Conservation (phyloP, 352 stramenopile species). For the Phytopythium sindhum region DNA sequence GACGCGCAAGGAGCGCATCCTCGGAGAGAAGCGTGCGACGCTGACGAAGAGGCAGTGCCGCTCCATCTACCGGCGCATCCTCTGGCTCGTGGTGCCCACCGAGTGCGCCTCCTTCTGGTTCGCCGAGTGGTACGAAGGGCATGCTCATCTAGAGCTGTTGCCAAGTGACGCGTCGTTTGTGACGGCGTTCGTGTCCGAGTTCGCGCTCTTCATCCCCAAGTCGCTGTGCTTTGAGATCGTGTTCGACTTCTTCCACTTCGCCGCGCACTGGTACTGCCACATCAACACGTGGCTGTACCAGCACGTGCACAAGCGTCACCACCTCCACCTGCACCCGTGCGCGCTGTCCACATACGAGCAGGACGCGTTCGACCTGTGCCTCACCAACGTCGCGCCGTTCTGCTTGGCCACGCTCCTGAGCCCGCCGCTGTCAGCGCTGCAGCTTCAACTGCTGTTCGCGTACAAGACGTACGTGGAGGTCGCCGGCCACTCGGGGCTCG, state of each 20-base stretch:
- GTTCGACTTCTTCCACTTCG: constrained; percentile 88
- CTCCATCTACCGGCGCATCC: constrained; percentile 55
- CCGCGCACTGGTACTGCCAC: constrained; percentile 71
- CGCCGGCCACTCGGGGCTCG: constrained; percentile 74
- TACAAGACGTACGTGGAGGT: constrained; percentile 91
- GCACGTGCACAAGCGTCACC: constrained; percentile 82
- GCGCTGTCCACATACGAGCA: constrained; percentile 85
- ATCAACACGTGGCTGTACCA: constrained; percentile 65
- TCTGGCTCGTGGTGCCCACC: constrained; percentile 63
- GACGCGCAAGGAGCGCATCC: constrained; percentile 66
- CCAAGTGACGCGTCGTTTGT: not conserved
- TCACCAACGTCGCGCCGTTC: constrained; percentile 81
- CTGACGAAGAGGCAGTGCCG: constrained; percentile 38
- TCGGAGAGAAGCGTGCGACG: constrained; percentile 47
- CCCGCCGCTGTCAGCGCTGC: constrained; percentile 42
- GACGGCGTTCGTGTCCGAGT: constrained; percentile 36
- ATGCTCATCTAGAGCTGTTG: not conserved
- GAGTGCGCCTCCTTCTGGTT: constrained; percentile 68
- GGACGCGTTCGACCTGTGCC: constrained; percentile 60
- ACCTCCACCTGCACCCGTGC: constrained; percentile 71
- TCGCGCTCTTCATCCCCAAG: constrained; percentile 68
- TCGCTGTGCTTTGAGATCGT: constrained; percentile 81
- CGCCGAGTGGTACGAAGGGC: constrained; percentile 16
- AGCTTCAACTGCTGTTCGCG: constrained; percentile 75
- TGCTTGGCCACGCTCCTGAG: constrained; percentile 39